phyloP scores from a whole-genome alignment of 495 filamentous ascomycete species.

The Tuber brumale region DNA sequence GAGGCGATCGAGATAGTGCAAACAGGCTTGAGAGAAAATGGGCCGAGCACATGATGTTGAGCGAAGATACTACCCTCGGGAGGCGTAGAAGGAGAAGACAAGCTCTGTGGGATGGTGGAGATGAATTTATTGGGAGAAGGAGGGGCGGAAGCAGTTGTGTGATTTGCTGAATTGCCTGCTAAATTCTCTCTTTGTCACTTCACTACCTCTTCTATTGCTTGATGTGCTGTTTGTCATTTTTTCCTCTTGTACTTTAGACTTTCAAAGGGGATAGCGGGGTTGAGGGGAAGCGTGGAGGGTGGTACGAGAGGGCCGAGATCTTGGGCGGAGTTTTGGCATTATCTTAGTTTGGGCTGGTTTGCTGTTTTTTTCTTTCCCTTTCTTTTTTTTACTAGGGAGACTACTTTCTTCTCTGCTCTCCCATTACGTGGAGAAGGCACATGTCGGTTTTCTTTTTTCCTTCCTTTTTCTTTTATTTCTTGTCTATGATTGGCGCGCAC shows the following conservation, averaged over 20 bases:
- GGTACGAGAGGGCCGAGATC: neutral
- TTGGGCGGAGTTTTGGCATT: neutral
- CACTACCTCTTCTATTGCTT: neutral
- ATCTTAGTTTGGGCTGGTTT: neutral
- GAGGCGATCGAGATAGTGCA: conserved; percentile 65
- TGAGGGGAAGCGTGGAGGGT: neutral
- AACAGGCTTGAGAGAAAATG: conserved; percentile 75
- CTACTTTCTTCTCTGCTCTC: neutral
- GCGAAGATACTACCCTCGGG: conserved; percentile 65
- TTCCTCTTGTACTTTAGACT: neutral
- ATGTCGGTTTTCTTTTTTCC: neutral
- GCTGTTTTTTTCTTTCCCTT: neutral
- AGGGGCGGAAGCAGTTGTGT: conserved; percentile 20
- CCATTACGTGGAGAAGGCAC: neutral
- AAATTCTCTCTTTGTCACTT: neutral
- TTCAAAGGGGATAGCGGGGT: neutral
- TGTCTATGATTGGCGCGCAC: neutral
- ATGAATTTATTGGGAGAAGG: conserved; percentile 9
- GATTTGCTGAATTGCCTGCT: conserved; percentile 16
- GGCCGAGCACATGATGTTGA: conserved; percentile 89
- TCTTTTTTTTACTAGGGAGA: neutral
- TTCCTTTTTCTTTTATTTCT: neutral
- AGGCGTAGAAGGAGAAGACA: conserved; percentile 66
- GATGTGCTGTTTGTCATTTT: neutral
- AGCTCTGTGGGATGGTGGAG: conserved; percentile 8